Base-by-base conservation (phyloP, 2,329 filamentous ascomycete genomes). In the Talaromyces sp. region DNA sequence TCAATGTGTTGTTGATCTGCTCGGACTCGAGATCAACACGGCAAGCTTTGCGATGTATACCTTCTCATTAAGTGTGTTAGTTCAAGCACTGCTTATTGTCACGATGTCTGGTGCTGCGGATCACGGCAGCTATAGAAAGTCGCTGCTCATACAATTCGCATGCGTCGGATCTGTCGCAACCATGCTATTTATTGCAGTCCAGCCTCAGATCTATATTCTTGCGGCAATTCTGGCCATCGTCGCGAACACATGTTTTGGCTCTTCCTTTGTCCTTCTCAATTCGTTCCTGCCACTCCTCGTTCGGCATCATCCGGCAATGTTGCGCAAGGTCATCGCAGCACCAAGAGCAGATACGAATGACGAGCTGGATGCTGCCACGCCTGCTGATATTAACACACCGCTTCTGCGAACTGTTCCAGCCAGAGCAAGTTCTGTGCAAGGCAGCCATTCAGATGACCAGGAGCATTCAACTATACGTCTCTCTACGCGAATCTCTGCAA, bases 1-100 rank as follows among this genome's bases (percentile, higher is more conserved):
- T 58, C 92, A 96, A 75, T 99, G 95, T 74, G 83, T 98, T 66
- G 87, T 98, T 66, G 87, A 89, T 68, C 82, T 98, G 5, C 81
- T 96, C 27, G 94, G 94, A 6, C 77, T 90, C 66, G 89, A 96
- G 73, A 89, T 99, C 80, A 98, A 98, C 78, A 97, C 94, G 0
- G 93, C 94, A 41, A 96, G 91, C 77, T 97, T 98, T 77, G 94
- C 93, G 75, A 96, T 98, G 92, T 98, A 98, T 79, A 97, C 93
- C 1, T 99, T 99, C 78, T 96, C 93, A 65, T 83, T 96, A 73
- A 96, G 92, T 75, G 95, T 99, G 1, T 78, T 97, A 22, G 78
- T 97, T 11, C 95, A 99, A 76, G 91, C 93, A 1, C 79, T 98
- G 33, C 81, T 98, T 35, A 96, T 99, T 50, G 92, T 99, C 68